Evolutionary conservation across 2,329 filamentous ascomycete genomes (phyloP), one percentile per base, ranked within the genome.

Genomic region (Pleurostoma richardsiae): DNA sequence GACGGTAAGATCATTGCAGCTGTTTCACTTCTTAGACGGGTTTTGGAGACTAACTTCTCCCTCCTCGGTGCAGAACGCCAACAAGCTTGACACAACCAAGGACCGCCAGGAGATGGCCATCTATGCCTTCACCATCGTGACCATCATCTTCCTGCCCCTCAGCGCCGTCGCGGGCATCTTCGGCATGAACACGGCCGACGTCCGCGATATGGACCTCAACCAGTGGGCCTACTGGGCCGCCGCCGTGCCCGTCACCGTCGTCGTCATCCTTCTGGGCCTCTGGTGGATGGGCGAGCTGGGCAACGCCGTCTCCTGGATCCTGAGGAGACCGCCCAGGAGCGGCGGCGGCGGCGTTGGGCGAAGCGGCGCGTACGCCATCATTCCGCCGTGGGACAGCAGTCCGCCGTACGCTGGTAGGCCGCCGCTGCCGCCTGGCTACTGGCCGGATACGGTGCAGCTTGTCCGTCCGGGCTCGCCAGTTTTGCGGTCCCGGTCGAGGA

Each of bases 151-250:
- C 51, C 56, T 77, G 10, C 73, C 74, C 1, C 61, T 76, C 5
- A 67, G 66, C 43, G 62, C 71, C 29, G 64, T 76, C 3, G 68
- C 72, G 8, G 71, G 69, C 54, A 68, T 76, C 47, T 73, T 79
- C 52, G 74, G 75, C 45, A 78, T 79, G 72, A 77, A 79, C 56
- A 74, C 73, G 4, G 61, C 59, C 42, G 75, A 77, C 52, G 62
- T 78, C 4, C 67, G 73, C 29, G 68, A 77, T 52, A 73, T 76
- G 67, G 61, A 70, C n/a, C 57, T 59, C 6, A 61, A 62, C 4
- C 73, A 77, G 58, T 73, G 72, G 69, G 54, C 70, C 3, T 79
- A 74, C 58, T 79, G 75, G 75, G 66, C 63, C 3, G 64, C 69
- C 1, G 71, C 74, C 2, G 46, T 78, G 8, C 73, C 73, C 1